These are phyloP conservation scores for Melanogaster broomeanus DNA, from an alignment of 768 basidiomycete genomes.

Conservation along the genomic window DNA sequence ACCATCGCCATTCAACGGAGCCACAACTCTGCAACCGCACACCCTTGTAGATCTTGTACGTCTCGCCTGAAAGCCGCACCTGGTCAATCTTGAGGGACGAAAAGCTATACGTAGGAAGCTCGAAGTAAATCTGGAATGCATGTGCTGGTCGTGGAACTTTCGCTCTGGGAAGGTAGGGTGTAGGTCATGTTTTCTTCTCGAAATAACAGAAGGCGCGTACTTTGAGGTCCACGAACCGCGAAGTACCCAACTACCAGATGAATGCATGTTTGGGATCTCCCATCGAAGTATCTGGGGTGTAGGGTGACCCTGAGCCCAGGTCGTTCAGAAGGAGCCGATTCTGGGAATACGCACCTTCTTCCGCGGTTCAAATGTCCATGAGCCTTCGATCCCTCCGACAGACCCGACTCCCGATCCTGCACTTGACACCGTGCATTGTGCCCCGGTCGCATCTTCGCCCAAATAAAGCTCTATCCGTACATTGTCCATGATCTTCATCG, in stretches of 20 bases:
- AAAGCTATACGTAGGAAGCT: conserved; percentile 68
- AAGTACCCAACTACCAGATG: conserved; percentile 70
- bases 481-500: conserved; percentile 68
- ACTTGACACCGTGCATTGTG: conserved; percentile 69
- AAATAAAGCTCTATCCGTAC: conserved; percentile 72
- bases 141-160: conserved; percentile 64
- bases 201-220: conserved; percentile 40
- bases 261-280: conserved; percentile 69
- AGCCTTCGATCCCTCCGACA: conserved; percentile 47
- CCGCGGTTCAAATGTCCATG: conserved; percentile 80
- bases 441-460: conserved; percentile 70
- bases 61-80: conserved; percentile 75
- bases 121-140: conserved; percentile 72
- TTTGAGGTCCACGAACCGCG: conserved; percentile 75
- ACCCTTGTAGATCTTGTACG: conserved; percentile 92
- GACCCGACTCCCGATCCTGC: conserved; percentile 50
- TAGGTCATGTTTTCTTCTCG: neutral
- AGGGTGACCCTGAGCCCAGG: neutral
- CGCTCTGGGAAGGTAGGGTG: conserved; percentile 33
- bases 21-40: conserved; percentile 57
- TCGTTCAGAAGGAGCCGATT: conserved; percentile 1
- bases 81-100: conserved; percentile 86
- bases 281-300: conserved; percentile 66
- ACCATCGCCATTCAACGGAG: conserved; percentile 37
- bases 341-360: conserved; percentile 47